Percentiles rank a stretch among this genome's conserved stretches.
phyloP scores from a whole-genome alignment of 805 yeast species.

The Wickerhamiella cacticola region DNA sequence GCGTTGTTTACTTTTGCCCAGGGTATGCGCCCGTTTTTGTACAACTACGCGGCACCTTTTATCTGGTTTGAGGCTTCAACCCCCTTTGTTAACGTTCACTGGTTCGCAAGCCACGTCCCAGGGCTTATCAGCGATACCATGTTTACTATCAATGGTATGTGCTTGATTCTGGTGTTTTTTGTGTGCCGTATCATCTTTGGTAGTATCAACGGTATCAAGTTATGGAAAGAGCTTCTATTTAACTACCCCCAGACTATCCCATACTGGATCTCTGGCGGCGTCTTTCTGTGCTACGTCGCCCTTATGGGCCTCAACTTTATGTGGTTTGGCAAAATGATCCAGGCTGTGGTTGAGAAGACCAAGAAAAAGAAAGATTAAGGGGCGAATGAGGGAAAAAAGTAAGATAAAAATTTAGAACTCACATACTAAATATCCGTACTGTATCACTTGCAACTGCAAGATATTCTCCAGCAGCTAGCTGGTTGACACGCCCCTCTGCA shows the following conservation, averaged over 20 bases:
- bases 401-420: background rate
- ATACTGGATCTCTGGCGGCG: conserved; percentile 35
- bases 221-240: conserved; percentile 28
- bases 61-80: conserved; percentile 79
- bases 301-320: conserved; percentile 58
- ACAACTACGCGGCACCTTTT: conserved; percentile 73
- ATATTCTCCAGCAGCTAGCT: conserved; percentile 8
- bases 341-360: conserved; percentile 19
- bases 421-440: conserved; percentile 1
- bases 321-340: conserved; percentile 85
- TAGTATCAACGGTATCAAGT: conserved; percentile 47
- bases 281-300: conserved; percentile 46
- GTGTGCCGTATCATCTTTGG: conserved; percentile 79
- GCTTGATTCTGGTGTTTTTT: conserved; percentile 61
- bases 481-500: conserved; percentile 19
- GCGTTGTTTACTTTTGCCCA: conserved; percentile 61
- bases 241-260: conserved; percentile 32
- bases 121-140: conserved; percentile 46
- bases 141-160: conserved; percentile 57
- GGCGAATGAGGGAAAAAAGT: background rate
- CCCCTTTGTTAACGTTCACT: conserved; percentile 88
- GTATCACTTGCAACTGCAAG: conserved; percentile 16
- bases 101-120: conserved; percentile 77
- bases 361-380: conserved; percentile 10
- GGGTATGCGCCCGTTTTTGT: conserved; percentile 59